Conservation (phyloP, 176 grass and related monocot species). For the Saccharum officinarum region DNA sequence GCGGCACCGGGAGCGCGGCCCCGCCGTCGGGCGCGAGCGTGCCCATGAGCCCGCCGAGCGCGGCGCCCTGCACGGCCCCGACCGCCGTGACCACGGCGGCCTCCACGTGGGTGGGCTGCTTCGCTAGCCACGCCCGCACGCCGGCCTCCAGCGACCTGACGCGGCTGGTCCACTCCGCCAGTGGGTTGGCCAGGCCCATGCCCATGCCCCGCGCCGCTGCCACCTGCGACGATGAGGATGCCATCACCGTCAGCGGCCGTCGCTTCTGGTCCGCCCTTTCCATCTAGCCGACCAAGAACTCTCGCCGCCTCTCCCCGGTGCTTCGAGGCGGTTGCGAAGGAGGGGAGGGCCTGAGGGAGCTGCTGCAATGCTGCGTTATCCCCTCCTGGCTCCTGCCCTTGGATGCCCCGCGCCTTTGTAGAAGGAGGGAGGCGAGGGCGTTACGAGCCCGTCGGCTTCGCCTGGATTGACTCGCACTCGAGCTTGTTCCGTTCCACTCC, state of each 20-base stretch:
- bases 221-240: slow-evolving; percentile 34
- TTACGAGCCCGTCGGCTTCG: slow-evolving; percentile 10
- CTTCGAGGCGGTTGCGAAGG: background rate
- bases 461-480: background rate
- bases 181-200: slow-evolving; percentile 48
- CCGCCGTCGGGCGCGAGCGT: slow-evolving; percentile 59
- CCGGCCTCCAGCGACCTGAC: slow-evolving; percentile 60
- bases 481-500: background rate
- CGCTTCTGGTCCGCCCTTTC: slow-evolving; percentile 45
- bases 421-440: background rate
- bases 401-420: slow-evolving; percentile 24
- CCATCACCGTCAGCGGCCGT: slow-evolving; percentile 49
- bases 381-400: slow-evolving; percentile 2
- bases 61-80: slow-evolving; percentile 72
- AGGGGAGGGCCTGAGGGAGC: background rate
- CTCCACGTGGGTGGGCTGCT: slow-evolving; percentile 76
- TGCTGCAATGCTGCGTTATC: slow-evolving; percentile 23
- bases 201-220: slow-evolving; percentile 19
- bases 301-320: background rate
- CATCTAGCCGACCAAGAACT: slow-evolving; percentile 19
- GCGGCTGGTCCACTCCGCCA: slow-evolving; percentile 53
- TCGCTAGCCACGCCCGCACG: slow-evolving; percentile 70
- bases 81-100: slow-evolving; percentile 65
- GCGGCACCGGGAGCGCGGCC: slow-evolving; percentile 35
- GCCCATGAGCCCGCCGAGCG: slow-evolving; percentile 82